Conservation (phyloP, 257 asterid species). For the Catharanthus roseus region DNA sequence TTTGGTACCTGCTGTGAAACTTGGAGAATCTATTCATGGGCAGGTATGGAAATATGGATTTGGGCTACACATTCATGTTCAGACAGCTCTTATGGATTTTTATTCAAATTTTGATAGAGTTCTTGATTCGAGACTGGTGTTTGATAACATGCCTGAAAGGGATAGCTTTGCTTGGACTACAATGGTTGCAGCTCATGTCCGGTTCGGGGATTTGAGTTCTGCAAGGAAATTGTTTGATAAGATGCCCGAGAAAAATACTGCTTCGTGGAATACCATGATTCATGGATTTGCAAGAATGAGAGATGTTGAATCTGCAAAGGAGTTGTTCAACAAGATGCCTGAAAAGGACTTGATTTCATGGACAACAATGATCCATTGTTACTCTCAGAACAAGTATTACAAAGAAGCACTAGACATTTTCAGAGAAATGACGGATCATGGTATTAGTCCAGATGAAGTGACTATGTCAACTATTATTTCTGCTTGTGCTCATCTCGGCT, state of each 20-base stretch:
- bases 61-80: neutral
- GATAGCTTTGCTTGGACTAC: neutral
- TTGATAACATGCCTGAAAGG: neutral
- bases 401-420: constrained; percentile 52
- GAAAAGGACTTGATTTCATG: constrained; percentile 70
- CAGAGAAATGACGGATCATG: constrained; percentile 46
- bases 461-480: constrained; percentile 73
- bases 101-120: neutral
- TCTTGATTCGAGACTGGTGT: neutral
- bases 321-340: neutral
- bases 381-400: constrained; percentile 43
- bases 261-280: neutral
- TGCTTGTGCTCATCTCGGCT: constrained; percentile 88
- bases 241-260: neutral
- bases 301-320: neutral
- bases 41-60: neutral
- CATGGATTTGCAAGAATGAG: neutral
- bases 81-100: neutral
- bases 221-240: neutral
- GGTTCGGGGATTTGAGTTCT: neutral
- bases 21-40: neutral
- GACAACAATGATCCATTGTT: constrained; percentile 88
- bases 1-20: neutral
- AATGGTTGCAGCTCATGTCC: neutral
- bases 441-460: constrained; percentile 63